Conservation (phyloP, 176 grass and related monocot genomes). For the Zizania latifolia region DNA sequence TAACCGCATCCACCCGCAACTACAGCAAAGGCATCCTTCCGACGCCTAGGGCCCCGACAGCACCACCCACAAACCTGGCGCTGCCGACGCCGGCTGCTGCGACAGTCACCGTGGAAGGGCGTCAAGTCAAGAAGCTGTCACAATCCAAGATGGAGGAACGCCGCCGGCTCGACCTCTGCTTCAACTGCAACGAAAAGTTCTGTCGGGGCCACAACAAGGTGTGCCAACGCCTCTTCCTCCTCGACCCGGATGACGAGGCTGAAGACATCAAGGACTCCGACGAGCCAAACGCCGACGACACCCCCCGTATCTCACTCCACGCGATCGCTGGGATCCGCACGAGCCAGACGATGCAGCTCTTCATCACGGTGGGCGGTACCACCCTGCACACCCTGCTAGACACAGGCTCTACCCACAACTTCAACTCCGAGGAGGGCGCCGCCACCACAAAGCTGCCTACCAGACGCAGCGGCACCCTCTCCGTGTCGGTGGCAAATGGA, state of each 20-base stretch:
- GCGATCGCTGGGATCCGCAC: too few species aligned
- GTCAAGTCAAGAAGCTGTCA: neutral
- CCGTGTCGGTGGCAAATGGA: too few species aligned
- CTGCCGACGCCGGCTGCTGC: neutral
- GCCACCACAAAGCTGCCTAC: neutral
- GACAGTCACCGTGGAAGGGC: neutral
- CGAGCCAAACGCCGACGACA: neutral
- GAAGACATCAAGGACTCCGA: neutral
- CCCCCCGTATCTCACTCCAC: too few species aligned
- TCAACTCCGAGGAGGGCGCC: too few species aligned
- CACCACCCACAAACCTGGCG: neutral
- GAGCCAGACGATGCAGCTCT: too few species aligned
- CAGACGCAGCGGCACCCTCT: neutral
- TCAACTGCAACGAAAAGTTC: too few species aligned
- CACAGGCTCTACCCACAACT: too few species aligned
- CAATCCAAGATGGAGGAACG: neutral
- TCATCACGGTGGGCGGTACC: too few species aligned
- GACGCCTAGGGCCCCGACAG: neutral
- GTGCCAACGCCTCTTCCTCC: too few species aligned
- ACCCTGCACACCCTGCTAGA: too few species aligned
- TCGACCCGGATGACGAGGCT: too few species aligned
- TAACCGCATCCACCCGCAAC: neutral
- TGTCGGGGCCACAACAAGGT: neutral
- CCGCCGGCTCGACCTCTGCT: neutral
- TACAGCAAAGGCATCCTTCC: neutral